These are phyloP conservation scores for Cyclostephanos tholiformis DNA, from an alignment of 108 stramenopile genomes.

Conservation along the genomic window DNA sequence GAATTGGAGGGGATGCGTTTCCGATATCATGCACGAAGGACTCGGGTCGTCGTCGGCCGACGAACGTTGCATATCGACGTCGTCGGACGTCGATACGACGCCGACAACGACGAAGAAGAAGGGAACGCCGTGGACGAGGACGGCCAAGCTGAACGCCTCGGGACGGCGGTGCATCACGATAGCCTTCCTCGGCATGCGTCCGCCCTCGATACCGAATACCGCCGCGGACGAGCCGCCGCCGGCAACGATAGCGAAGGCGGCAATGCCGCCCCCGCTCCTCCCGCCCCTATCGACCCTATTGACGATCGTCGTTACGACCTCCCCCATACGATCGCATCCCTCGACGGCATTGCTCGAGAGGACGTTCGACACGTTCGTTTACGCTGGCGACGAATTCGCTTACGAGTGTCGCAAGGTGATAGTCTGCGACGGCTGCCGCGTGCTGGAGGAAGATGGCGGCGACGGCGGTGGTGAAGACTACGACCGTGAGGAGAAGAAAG, in stretches of 20 bases:
- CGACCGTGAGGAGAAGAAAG: constrained; percentile 22
- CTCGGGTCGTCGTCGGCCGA: constrained; percentile 25
- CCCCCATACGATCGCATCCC: constrained; percentile 84
- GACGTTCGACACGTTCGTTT: constrained; percentile 69
- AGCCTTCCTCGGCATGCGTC: constrained; percentile 35
- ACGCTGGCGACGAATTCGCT: constrained; percentile 74
- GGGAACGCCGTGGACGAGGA: constrained; percentile 21
- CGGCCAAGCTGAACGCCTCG: constrained; percentile 29
- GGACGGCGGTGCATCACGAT: constrained; percentile 34
- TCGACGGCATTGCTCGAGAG: constrained; percentile 77
- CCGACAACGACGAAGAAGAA: constrained; percentile 13
- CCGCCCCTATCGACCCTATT: constrained; percentile 63
- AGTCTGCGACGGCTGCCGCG: constrained; percentile 77
- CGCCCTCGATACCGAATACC: background rate
- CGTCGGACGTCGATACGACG: too few relatives aligned
- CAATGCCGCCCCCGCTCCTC: background rate
- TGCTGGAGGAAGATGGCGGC: constrained; percentile 33
- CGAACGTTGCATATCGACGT: too few relatives aligned
- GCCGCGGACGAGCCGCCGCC: background rate
- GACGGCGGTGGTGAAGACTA: constrained; percentile 25
- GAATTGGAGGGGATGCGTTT: constrained; percentile 70
- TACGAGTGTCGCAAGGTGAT: constrained; percentile 78
- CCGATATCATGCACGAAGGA: constrained; percentile 13
- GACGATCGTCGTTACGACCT: constrained; percentile 84
- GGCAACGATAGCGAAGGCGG: background rate